A percentile compares a stretch with the other conserved stretches of the same genome.
Evolutionary conservation across 257 asterid genomes (phyloP).

Genomic region (Datura wrightii): DNA sequence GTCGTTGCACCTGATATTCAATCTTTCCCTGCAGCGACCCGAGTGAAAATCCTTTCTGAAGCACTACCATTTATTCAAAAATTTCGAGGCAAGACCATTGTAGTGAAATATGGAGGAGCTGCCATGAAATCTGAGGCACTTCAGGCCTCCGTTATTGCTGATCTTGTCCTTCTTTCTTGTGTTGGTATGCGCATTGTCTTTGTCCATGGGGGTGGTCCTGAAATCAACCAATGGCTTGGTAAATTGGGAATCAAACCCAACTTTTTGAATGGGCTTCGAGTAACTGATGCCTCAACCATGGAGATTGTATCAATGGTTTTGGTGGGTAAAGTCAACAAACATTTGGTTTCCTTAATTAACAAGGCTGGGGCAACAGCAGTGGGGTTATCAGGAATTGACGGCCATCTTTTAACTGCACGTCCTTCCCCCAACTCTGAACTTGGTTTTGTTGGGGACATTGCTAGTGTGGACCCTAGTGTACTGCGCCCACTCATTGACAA

Average conservation of each 20-base stretch:
- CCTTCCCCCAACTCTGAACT: constrained; percentile 67
- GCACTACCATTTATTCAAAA: constrained; percentile 80
- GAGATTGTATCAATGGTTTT: constrained; percentile 86
- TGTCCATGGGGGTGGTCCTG: constrained; percentile 88
- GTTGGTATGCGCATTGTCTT: constrained; percentile 80
- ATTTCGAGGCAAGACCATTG: constrained; percentile 81
- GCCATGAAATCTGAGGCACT: constrained; percentile 84
- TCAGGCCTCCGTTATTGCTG: constrained; percentile 83
- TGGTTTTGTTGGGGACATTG: constrained; percentile 87
- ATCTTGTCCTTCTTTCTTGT: constrained; percentile 80
- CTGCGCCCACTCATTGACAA: constrained; percentile 66
- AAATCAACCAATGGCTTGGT: constrained; percentile 80
- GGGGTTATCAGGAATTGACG: constrained; percentile 78
- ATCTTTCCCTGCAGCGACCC: constrained; percentile 57
- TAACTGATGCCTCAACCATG: constrained; percentile 81
- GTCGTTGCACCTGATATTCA: constrained; percentile 41
- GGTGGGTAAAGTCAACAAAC: constrained; percentile 74
- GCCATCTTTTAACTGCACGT: constrained; percentile 71
- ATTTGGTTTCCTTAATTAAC: constrained; percentile 76
- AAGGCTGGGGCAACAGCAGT: constrained; percentile 86
- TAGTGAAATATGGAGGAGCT: constrained; percentile 90
- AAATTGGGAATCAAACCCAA: constrained; percentile 64
- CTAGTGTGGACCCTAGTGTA: constrained; percentile 68
- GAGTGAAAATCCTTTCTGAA: constrained; percentile 75
- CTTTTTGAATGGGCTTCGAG: constrained; percentile 79